phyloP scores from a whole-genome alignment of 2,329 filamentous ascomycete species.

The Claviceps cyperi region DNA sequence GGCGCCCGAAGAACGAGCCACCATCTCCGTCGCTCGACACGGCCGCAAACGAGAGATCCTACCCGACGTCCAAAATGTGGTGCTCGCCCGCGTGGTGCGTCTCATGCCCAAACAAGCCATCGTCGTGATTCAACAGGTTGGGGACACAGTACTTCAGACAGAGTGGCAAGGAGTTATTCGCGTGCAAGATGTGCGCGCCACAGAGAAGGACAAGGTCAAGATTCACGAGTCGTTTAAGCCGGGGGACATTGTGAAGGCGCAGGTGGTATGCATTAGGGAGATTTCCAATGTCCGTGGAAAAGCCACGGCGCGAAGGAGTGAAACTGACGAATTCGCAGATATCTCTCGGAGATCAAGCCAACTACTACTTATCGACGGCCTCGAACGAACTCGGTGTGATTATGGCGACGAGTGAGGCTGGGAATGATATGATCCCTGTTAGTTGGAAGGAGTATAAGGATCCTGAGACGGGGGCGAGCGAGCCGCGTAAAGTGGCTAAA shows the following conservation, averaged over 20 bases:
- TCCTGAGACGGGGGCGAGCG: constrained; percentile 58
- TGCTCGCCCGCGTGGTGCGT: constrained; percentile 74
- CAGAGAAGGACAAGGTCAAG: constrained; percentile 89
- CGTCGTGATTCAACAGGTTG: constrained; percentile 73
- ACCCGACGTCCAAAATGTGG: constrained; percentile 65
- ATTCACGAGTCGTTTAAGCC: constrained; percentile 85
- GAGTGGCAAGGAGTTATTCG: constrained; percentile 78
- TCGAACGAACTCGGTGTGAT: constrained; percentile 87
- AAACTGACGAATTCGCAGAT: constrained; percentile 36
- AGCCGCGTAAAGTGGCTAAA: constrained; percentile 85
- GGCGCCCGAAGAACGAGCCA: constrained; percentile 29
- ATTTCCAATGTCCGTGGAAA: too few relatives aligned
- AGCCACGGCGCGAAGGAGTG: background rate
- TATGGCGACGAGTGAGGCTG: constrained; percentile 76
- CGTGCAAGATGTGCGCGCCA: constrained; percentile 81
- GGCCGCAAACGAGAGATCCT: constrained; percentile 52
- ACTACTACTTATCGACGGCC: constrained; percentile 89
- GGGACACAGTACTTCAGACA: constrained; percentile 55
- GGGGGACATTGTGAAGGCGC: constrained; percentile 78
- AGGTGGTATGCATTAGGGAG: constrained; percentile 45
- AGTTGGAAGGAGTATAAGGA: constrained; percentile 94
- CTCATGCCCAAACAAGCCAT: constrained; percentile 75
- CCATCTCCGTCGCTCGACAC: constrained; percentile 39
- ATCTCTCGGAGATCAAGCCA: constrained; percentile 81
- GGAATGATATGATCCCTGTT: constrained; percentile 82